Evolutionary conservation across 108 stramenopile genomes (phyloP).

Genomic region (Nitzschia inconspicua): DNA sequence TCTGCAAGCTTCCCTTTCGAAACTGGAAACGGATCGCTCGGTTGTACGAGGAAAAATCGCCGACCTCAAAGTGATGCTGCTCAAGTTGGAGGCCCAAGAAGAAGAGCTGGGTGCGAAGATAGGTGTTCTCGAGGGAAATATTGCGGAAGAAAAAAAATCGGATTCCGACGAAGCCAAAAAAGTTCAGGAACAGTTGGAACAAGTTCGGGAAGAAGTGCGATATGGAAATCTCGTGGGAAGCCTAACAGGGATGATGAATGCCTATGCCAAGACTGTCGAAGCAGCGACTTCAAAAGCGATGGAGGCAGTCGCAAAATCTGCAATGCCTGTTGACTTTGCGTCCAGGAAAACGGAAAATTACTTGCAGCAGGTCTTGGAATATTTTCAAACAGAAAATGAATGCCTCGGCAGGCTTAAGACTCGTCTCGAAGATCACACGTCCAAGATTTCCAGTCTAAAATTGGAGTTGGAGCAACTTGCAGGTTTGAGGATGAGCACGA

Average conservation of each 20-base stretch:
- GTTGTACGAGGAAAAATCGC: slow-evolving; percentile 1
- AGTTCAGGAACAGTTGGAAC: background rate
- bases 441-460: slow-evolving; percentile 9
- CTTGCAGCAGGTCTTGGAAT: slow-evolving; percentile 10
- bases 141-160: background rate
- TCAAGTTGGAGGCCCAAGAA: slow-evolving; percentile 17
- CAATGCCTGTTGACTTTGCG: background rate
- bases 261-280: slow-evolving; percentile 19
- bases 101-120: slow-evolving; percentile 10
- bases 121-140: background rate
- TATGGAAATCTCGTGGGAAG: slow-evolving; percentile 12
- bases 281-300: slow-evolving; percentile 1
- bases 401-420: background rate
- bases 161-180: background rate
- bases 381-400: slow-evolving; percentile 24
- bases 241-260: slow-evolving; percentile 18
- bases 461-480: slow-evolving; percentile 12
- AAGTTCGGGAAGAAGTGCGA: slow-evolving; percentile 3
- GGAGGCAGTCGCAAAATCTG: background rate
- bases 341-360: slow-evolving; percentile 26
- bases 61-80: slow-evolving; percentile 10
- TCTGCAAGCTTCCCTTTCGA: background rate
- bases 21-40: slow-evolving; percentile 12
- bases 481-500: slow-evolving; percentile 26
- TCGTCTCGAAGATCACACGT: background rate